Conservation (phyloP, 306 rosid species). For the Notholithocarpus densiflorus region DNA sequence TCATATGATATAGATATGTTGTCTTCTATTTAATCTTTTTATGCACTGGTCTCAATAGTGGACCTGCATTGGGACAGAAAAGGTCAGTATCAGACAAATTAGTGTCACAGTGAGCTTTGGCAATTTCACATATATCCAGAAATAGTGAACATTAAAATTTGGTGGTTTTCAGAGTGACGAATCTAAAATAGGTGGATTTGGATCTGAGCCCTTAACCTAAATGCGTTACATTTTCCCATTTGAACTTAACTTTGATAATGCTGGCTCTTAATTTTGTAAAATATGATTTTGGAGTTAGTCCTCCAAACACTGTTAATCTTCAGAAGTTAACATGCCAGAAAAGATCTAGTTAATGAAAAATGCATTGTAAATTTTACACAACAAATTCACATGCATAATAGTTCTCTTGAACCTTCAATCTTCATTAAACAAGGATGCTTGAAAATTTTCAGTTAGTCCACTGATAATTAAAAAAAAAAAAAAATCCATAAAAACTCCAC, state of each 20-base stretch:
- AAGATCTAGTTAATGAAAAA: not conserved
- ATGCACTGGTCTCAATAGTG: slow-evolving; percentile 47
- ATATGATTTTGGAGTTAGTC: not conserved
- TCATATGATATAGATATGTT: slow-evolving; percentile 32
- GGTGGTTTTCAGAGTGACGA: slow-evolving; percentile 23
- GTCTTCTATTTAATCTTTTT: slow-evolving; percentile 49
- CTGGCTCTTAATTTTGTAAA: not conserved
- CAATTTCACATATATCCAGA: slow-evolving; percentile 28
- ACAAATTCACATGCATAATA: too few species aligned
- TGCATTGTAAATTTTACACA: not conserved
- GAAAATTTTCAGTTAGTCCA: too few species aligned
- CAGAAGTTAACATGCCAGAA: not conserved
- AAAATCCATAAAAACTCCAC: too few species aligned
- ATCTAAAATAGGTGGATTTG: slow-evolving; percentile 21
- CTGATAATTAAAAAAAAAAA: too few species aligned
- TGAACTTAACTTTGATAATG: not conserved
- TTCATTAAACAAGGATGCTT: too few species aligned
- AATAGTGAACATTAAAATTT: slow-evolving; percentile 23
- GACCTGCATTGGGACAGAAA: slow-evolving; percentile 50
- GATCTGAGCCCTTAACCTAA: slow-evolving; percentile 5
- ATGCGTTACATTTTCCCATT: not conserved
- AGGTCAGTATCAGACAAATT: slow-evolving; percentile 30
- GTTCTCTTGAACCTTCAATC: too few species aligned
- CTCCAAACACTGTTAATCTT: not conserved
- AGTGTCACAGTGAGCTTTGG: slow-evolving; percentile 24